A percentile compares a stretch with the other conserved stretches of the same genome.
Conservation (phyloP, 1,139 yeast genomes). For the Diutina mesorugosa region DNA sequence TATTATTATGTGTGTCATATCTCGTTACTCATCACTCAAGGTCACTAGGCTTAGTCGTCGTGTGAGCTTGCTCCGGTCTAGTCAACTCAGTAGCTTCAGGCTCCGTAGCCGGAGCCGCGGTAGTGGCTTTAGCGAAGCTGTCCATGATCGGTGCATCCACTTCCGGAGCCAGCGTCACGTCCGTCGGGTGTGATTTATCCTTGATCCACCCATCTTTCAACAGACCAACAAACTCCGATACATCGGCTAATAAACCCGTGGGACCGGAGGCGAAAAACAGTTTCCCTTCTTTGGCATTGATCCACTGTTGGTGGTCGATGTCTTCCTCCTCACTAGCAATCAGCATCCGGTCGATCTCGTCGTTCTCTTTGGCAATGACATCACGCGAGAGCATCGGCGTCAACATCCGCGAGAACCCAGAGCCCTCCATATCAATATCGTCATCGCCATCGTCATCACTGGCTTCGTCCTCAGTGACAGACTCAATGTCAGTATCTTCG, state of each 20-base stretch:
- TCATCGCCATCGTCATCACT: constrained; percentile 5
- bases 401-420: constrained; percentile 6
- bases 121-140: background rate
- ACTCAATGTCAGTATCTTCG: constrained; percentile 5
- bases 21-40: too few species aligned
- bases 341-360: constrained; percentile 13
- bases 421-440: constrained; percentile 11
- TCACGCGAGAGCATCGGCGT: constrained; percentile 21
- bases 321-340: constrained; percentile 6
- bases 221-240: constrained; percentile 37
- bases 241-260: constrained; percentile 53
- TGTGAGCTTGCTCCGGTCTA: too few species aligned
- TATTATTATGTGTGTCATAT: too few species aligned
- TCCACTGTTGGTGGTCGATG: constrained; percentile 29
- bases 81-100: too few species aligned
- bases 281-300: constrained; percentile 33
- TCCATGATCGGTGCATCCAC: background rate
- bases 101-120: background rate
- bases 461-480: constrained; percentile 2
- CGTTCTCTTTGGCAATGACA: constrained; percentile 19
- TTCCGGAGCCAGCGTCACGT: background rate
- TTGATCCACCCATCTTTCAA: constrained; percentile 25
- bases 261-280: constrained; percentile 56
- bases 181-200: background rate
- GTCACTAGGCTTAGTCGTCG: too few species aligned